These are phyloP conservation scores for Silene vulgaris DNA, from an alignment of 179 eudicot species.

Conservation along the genomic window DNA sequence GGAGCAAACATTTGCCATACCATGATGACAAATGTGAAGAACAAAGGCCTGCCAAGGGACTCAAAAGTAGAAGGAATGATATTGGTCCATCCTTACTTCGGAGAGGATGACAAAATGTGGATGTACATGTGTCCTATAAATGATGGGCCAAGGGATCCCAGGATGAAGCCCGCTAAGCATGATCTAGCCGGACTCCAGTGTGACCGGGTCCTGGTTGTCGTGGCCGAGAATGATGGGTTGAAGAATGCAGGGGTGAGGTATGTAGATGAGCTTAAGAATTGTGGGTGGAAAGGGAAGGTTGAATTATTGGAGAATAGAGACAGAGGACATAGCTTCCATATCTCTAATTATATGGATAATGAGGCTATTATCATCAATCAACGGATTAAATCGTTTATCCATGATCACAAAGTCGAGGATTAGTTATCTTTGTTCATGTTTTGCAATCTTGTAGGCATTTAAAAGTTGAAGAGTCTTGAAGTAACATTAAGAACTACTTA, in stretches of 20 bases:
- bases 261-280: slow-evolving; percentile 24
- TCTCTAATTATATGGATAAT: slow-evolving; percentile 14
- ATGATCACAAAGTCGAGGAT: neutral
- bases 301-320: slow-evolving; percentile 29
- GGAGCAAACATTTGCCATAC: slow-evolving; percentile 40
- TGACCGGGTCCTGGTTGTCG: slow-evolving; percentile 33
- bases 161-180: slow-evolving; percentile 32
- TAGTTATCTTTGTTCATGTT: neutral
- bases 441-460: neutral
- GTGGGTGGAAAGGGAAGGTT: slow-evolving; percentile 33
- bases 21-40: slow-evolving; percentile 29
- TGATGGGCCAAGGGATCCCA: slow-evolving; percentile 27
- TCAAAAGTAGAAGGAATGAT: slow-evolving; percentile 28
- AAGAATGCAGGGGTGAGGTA: slow-evolving; percentile 23
- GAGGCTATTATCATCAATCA: slow-evolving; percentile 19
- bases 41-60: slow-evolving; percentile 8
- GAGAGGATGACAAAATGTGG: slow-evolving; percentile 39
- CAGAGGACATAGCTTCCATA: slow-evolving; percentile 26
- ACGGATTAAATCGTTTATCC: slow-evolving; percentile 18
- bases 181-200: slow-evolving; percentile 30
- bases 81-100: slow-evolving; percentile 35
- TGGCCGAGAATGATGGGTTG: slow-evolving; percentile 33
- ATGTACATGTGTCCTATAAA: slow-evolving; percentile 38
- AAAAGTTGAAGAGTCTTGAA: too few relatives aligned
- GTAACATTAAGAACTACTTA: too few relatives aligned